A percentile compares a stretch with the other conserved stretches of the same genome.
phyloP scores from a whole-genome alignment of 495 filamentous ascomycete genomes.

The Penicillium argentinense region DNA sequence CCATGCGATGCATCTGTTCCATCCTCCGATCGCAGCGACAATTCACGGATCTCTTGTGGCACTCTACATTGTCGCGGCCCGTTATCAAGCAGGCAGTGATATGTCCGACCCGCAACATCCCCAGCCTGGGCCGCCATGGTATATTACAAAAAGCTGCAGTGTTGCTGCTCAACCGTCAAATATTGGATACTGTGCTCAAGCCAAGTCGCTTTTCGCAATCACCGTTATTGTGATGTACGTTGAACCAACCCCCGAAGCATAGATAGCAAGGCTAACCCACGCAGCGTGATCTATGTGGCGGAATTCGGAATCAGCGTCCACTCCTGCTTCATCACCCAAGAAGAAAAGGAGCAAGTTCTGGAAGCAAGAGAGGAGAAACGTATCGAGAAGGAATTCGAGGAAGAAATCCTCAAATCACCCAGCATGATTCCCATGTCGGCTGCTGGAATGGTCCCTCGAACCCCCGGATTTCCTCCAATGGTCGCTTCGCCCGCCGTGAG shows the following conservation, averaged over 20 bases:
- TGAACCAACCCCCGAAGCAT: neutral
- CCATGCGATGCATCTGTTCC: conserved; percentile 70
- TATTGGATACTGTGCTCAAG: conserved; percentile 70
- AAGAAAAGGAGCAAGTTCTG: conserved; percentile 33
- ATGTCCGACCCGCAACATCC: conserved; percentile 70
- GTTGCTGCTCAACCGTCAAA: conserved; percentile 56
- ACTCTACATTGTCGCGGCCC: conserved; percentile 66
- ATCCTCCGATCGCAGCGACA: conserved; percentile 62
- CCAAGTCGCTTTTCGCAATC: conserved; percentile 71
- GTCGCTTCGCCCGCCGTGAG: conserved; percentile 15
- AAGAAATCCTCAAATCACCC: conserved; percentile 47
- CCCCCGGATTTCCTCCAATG: conserved; percentile 27
- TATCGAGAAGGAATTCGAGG: conserved; percentile 43
- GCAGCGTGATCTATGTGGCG: conserved; percentile 53
- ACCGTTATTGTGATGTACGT: conserved; percentile 72
- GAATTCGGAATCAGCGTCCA: conserved; percentile 58
- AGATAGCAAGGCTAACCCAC: conserved; percentile 12
- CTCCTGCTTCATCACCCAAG: conserved; percentile 59
- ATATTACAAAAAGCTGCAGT: conserved; percentile 74
- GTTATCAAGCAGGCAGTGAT: conserved; percentile 77
- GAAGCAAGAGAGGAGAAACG: conserved; percentile 41
- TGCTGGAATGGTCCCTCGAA: conserved; percentile 24
- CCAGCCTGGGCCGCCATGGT: conserved; percentile 74
- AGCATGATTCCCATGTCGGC: conserved; percentile 38
- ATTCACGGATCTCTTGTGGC: conserved; percentile 58